Evolutionary conservation across 75 land plant species (phyloP).

Genomic region (Larix kaempferi): DNA sequence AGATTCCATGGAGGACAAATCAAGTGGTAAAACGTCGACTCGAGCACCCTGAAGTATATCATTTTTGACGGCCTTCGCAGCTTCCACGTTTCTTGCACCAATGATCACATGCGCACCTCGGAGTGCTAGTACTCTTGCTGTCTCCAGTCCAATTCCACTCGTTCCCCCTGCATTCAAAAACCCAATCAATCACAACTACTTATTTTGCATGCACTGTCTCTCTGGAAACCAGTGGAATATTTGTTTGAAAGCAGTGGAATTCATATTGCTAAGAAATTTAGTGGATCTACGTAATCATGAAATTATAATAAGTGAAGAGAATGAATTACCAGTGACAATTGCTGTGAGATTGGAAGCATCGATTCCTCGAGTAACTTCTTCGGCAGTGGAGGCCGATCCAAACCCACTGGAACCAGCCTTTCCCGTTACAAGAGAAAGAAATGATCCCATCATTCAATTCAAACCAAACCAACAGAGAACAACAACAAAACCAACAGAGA

Average conservation of each 20-base stretch:
- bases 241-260: no score
- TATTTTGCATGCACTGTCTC: no score
- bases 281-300: no score
- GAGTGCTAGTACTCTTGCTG: slow-evolving; percentile 49
- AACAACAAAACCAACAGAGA: no score
- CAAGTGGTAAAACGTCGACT: slow-evolving; percentile 39
- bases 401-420: slow-evolving; percentile 41
- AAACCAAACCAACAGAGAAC: no score
- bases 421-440: slow-evolving; percentile 16
- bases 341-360: slow-evolving; percentile 47
- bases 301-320: no score
- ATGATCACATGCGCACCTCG: slow-evolving; percentile 57
- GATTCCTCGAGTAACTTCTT: slow-evolving; percentile 53
- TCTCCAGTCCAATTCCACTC: slow-evolving; percentile 60
- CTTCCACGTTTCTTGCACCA: slow-evolving; percentile 33
- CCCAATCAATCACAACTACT: not conserved
- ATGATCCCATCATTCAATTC: not conserved
- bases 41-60: slow-evolving; percentile 29
- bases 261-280: no score
- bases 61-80: slow-evolving; percentile 42
- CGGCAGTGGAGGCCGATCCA: slow-evolving; percentile 57
- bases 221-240: no score
- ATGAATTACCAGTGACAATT: slow-evolving; percentile 25
- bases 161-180: slow-evolving; percentile 42
- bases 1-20: slow-evolving; percentile 51